Conservation (phyloP, 1,139 yeast genomes). For the Lodderomyces pseudojiufengensis region DNA sequence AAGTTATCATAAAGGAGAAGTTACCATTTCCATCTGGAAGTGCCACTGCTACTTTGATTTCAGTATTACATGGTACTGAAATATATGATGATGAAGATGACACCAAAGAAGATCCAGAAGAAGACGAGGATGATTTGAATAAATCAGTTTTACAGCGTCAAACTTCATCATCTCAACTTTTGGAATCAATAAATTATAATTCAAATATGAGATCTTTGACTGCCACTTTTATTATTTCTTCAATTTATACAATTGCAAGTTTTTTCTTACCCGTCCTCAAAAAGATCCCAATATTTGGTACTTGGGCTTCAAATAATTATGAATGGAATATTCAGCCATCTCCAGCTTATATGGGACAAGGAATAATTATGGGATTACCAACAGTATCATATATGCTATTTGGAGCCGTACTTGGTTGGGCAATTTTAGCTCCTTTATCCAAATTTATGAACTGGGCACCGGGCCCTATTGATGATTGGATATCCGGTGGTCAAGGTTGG, state of each 20-base stretch:
- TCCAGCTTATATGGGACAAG: slow-evolving; percentile 97
- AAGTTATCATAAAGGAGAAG: slow-evolving; percentile 80
- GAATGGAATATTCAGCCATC: slow-evolving; percentile 92
- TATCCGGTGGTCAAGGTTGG: slow-evolving; percentile 95
- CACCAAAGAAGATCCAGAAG: not conserved
- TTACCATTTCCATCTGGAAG: slow-evolving; percentile 93
- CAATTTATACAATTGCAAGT: slow-evolving; percentile 65
- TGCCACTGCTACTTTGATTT: slow-evolving; percentile 90
- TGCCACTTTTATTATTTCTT: slow-evolving; percentile 63
- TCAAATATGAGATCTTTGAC: slow-evolving; percentile 57
- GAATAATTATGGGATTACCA: slow-evolving; percentile 93
- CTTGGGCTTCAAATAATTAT: slow-evolving; percentile 56
- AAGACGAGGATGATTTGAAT: slow-evolving; percentile 2
- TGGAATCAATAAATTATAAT: slow-evolving; percentile 29
- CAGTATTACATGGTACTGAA: slow-evolving; percentile 75
- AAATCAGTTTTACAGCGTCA: slow-evolving; percentile 4
- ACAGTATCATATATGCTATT: slow-evolving; percentile 88
- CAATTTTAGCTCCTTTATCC: slow-evolving; percentile 75
- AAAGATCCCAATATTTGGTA: slow-evolving; percentile 74
- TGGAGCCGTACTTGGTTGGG: slow-evolving; percentile 94
- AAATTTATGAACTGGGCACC: slow-evolving; percentile 77
- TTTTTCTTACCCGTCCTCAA: slow-evolving; percentile 71
- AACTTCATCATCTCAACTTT: slow-evolving; percentile 7
- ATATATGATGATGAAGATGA: slow-evolving; percentile 39
- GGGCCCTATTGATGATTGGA: slow-evolving; percentile 89